Base-by-base conservation (phyloP, 768 basidiomycete species). In the Suillus weaverae region DNA sequence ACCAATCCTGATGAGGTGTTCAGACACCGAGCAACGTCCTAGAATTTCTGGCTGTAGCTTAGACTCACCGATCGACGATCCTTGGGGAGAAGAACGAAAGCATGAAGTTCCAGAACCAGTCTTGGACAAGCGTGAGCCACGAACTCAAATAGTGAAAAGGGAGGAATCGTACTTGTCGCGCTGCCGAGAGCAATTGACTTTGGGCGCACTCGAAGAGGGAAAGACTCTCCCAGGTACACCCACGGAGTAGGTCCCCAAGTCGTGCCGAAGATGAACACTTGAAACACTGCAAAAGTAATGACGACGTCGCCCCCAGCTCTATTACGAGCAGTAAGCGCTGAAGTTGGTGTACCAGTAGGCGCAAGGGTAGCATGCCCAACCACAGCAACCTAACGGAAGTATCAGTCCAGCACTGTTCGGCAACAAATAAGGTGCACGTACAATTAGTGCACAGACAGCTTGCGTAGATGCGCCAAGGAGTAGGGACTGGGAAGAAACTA, bases 171-270 rank as follows among this genome's bases (percentile, higher is more conserved):
- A 84, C 82, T 85, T 33, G 83, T 79, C 0, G 84, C 83, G 48
- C 87, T 88, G 10, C 89, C 89, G n/a, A 92, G 80, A 0, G 91
- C 91, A 71, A 93, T 92, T 68, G 84, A 81, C 74, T 92, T 92
- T 7, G 92, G 84, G 63, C 91, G 84, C 53, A 94, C 89, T 55
- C 90, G 87, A 30, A 93, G 85, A 16, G 91, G 92, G 84, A 92
- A 93, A 22, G 86, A 88, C 79, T 92, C 90, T 60, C 89, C 89
- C 38, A 91, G 83, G 70, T 90, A 90, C 7, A 90, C 90, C 86
- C 86, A 88, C 68, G 89, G 89, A 39, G 85, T 88, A 8, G 89
- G 88, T 14, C 90, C 90, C 90, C 90, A 92, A 78, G 90, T 91
- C 65, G 88, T 83, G 2, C 85, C 85, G 74, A 84, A 92, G 11